Evolutionary conservation across 2,329 filamentous ascomycete genomes (phyloP).

Genomic region (Dactylella cylindrospora): DNA sequence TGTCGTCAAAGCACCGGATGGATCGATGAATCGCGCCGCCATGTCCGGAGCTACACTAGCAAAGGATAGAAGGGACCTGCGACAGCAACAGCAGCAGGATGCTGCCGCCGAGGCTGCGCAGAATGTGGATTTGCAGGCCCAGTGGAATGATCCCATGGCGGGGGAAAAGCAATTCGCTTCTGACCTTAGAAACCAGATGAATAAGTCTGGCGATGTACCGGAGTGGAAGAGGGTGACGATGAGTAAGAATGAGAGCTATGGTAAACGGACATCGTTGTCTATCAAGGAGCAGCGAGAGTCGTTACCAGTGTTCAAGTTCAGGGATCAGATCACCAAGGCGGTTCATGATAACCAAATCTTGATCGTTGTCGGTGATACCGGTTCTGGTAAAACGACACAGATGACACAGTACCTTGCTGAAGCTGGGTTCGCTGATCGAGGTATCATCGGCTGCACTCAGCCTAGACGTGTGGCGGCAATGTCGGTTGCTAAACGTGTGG

Average conservation of each 20-base stretch:
- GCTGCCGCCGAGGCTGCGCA: slow-evolving; percentile 69
- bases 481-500: slow-evolving; percentile 94
- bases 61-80: slow-evolving; percentile 84
- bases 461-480: slow-evolving; percentile 95
- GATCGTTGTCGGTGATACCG: slow-evolving; percentile 96
- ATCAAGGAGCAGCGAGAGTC: slow-evolving; percentile 94
- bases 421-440: slow-evolving; percentile 80
- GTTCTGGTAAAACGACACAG: slow-evolving; percentile 96
- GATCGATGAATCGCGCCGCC: slow-evolving; percentile 94
- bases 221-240: slow-evolving; percentile 90
- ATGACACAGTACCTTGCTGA: slow-evolving; percentile 93
- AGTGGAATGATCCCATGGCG: slow-evolving; percentile 98
- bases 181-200: slow-evolving; percentile 68
- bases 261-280: slow-evolving; percentile 82
- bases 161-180: slow-evolving; percentile 83
- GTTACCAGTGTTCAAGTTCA: slow-evolving; percentile 85
- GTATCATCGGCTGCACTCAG: slow-evolving; percentile 94
- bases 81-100: slow-evolving; percentile 84
- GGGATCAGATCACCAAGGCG: slow-evolving; percentile 82
- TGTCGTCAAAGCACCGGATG: slow-evolving; percentile 95
- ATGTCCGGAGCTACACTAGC: slow-evolving; percentile 88
- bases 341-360: slow-evolving; percentile 84
- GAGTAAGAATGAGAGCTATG: slow-evolving; percentile 75
- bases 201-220: slow-evolving; percentile 69
- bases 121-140: slow-evolving; percentile 79